phyloP scores from a whole-genome alignment of 192 early-diverging fungal genomes.

The Linnemannia zychae region DNA sequence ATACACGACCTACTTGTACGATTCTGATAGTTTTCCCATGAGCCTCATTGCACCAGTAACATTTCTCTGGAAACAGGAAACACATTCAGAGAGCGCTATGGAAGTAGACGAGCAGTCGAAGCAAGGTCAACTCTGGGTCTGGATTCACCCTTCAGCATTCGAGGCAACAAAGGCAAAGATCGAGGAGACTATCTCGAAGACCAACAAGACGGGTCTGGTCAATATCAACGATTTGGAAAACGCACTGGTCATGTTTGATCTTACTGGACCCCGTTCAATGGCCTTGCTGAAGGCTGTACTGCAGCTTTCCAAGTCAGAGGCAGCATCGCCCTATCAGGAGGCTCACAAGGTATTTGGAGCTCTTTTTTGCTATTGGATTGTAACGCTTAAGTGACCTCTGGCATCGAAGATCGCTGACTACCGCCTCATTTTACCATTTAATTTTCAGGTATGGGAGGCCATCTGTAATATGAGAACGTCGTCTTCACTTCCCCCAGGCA shows the following conservation, averaged over 20 bases:
- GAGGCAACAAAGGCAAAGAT: constrained; percentile 58
- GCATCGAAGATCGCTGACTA: neutral
- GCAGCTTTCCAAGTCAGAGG: constrained; percentile 36
- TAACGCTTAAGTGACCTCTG: neutral
- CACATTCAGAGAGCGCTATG: neutral
- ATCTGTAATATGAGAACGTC: constrained; percentile 71
- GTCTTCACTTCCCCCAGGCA: constrained; percentile 82
- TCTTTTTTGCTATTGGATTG: neutral
- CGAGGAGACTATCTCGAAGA: constrained; percentile 28
- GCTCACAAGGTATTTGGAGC: constrained; percentile 56
- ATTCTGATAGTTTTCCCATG: constrained; percentile 66
- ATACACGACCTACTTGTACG: constrained; percentile 69
- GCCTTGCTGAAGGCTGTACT: constrained; percentile 80
- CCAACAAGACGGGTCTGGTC: constrained; percentile 15
- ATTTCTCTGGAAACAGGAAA: constrained; percentile 79
- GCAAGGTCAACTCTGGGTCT: constrained; percentile 77
- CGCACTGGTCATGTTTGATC: constrained; percentile 83
- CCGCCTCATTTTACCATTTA: neutral
- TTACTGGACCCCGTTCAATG: constrained; percentile 89
- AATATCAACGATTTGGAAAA: constrained; percentile 63
- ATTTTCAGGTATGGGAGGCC: constrained; percentile 58
- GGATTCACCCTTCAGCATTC: constrained; percentile 82
- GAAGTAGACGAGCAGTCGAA: constrained; percentile 36
- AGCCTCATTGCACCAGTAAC: constrained; percentile 78
- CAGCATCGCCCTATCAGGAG: constrained; percentile 24